Percentiles rank a stretch among this genome's conserved stretches.
Evolutionary conservation across 345 rosid species (phyloP).

Genomic region (Citrus australasica): DNA sequence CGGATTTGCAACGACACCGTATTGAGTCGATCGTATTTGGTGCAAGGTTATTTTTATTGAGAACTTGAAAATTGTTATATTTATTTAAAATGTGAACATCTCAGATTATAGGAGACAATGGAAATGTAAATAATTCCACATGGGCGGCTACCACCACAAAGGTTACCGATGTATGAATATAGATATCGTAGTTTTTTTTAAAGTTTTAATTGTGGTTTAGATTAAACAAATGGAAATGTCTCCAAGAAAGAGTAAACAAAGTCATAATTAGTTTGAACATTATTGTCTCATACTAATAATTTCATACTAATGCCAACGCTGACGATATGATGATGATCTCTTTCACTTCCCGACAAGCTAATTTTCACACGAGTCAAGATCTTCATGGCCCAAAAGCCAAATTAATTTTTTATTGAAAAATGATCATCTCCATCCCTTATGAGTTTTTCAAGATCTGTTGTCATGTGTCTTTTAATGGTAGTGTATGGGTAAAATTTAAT

Average conservation of each 20-base stretch:
- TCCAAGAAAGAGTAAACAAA: not conserved
- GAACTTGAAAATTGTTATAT: too few species aligned
- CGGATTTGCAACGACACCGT: too few species aligned
- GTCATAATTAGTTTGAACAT: not conserved
- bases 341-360: conserved; percentile 23
- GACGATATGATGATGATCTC: not conserved
- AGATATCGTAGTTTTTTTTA: too few species aligned
- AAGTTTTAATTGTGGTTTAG: not conserved
- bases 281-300: not conserved
- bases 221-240: not conserved
- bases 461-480: accelerated
- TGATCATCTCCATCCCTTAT: too few species aligned
- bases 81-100: too few species aligned
- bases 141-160: not conserved
- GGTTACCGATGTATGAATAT: not conserved
- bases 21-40: too few species aligned
- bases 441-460: too few species aligned
- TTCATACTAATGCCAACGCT: not conserved
- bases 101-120: not conserved
- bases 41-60: too few species aligned
- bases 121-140: not conserved
- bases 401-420: not conserved
- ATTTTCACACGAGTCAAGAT: conserved; percentile 22
- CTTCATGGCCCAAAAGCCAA: conserved; percentile 13
- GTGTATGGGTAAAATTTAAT: too few species aligned